Base-by-base conservation (phyloP, 208 protist species). In the Plasmodiophora brassicae region DNA sequence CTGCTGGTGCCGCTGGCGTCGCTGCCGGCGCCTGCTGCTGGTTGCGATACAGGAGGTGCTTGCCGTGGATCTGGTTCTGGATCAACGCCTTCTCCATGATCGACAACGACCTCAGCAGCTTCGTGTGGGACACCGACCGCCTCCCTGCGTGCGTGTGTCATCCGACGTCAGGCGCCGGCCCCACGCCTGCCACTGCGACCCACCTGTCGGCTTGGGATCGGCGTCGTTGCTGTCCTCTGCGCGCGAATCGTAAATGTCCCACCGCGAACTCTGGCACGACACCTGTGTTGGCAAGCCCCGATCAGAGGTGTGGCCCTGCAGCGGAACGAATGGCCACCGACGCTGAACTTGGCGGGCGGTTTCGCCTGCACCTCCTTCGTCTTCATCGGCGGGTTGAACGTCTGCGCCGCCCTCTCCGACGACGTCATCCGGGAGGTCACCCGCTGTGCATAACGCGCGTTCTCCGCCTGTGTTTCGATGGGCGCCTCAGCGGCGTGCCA, bases 351-450 rank as follows among this genome's bases (percentile, higher is more conserved):
- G 90, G 43, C 90, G 90, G 86, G 90, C 92, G 28, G 78, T 71
- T n/a, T 91, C 91, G n/a, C 93, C 32, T 94, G 91, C 85, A 95
- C 92, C 85, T 96, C 94, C n/a, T 92, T 94, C 86, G 95, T 92
- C 89, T 96, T 94, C 32, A 93, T 94, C 88, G 95, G 95, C 89
- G 93, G 93, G 0, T 89, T 90, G 90, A 96, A 94, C n/a, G 95
- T 97, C 53, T 92, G 93, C 45, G 91, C 92, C 71, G 92, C 93
- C n/a, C 93, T 93, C 88, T 93, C 91, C 43, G 95, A 93, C 85
- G 94, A 96, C 10, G 0, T 85, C 0, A 39, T 50, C 0, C 22
- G 0, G 5, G 36, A 45, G 32, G 22, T 22, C 32, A 78, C 43
- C 0, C 65, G 1, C 39, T 78, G 20, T 46, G 1, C 35, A 88